Conservation (phyloP, 345 rosid species). For the Noccaea caerulescens region DNA sequence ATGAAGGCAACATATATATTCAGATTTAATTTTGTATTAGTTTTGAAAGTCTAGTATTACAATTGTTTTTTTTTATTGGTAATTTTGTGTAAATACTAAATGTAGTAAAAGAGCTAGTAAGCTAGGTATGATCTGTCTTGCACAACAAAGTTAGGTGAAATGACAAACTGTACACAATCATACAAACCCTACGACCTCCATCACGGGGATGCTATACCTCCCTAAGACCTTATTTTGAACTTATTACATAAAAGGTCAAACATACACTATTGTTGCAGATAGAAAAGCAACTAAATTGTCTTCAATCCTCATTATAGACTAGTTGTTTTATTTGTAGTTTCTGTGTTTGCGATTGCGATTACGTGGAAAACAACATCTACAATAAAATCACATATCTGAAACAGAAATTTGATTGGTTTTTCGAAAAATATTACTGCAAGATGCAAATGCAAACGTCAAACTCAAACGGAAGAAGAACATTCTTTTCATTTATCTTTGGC, state of each 20-base stretch:
- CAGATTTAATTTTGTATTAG: not conserved
- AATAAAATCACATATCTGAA: not conserved
- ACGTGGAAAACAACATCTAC: not conserved
- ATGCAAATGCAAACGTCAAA: slow-evolving; percentile 1
- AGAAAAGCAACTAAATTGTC: slow-evolving; percentile 15
- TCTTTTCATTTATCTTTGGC: not conserved
- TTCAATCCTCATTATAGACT: slow-evolving; percentile 1
- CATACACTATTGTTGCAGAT: slow-evolving; percentile 37
- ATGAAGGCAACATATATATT: not conserved
- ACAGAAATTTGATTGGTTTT: too few species aligned
- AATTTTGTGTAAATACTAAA: not conserved
- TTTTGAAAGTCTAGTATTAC: slow-evolving; percentile 2
- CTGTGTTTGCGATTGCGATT: not conserved
- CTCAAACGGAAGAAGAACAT: not conserved
- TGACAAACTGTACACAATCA: slow-evolving; percentile 34
- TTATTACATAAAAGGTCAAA: slow-evolving; percentile 38
- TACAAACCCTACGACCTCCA: slow-evolving; percentile 38
- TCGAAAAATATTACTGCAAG: not conserved
- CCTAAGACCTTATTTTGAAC: slow-evolving; percentile 14
- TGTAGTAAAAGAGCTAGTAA: slow-evolving; percentile 10
- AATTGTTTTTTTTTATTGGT: slow-evolving; percentile 13
- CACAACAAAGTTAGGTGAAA: slow-evolving; percentile 28
- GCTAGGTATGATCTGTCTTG: slow-evolving; percentile 33
- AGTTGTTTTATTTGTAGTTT: not conserved
- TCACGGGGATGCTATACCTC: slow-evolving; percentile 28